Percentiles rank a stretch among this genome's conserved stretches.
These are phyloP conservation scores for Cercospora zeina DNA, from an alignment of 2,329 filamentous ascomycete genomes.

Conservation along the genomic window DNA sequence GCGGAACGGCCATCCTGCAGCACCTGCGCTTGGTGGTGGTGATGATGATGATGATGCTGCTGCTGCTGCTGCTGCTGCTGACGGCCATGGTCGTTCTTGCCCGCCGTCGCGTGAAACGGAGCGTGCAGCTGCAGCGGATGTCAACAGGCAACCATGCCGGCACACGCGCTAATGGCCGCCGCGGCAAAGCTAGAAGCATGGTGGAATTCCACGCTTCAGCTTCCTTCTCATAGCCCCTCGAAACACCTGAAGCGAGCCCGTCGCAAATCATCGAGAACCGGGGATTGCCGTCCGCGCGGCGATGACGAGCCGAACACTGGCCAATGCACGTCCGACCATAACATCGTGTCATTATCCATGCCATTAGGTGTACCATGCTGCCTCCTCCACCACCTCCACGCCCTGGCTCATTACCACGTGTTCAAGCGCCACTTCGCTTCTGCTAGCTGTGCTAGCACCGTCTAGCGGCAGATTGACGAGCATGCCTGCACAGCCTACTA, in stretches of 20 bases:
- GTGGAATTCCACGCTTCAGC: neutral
- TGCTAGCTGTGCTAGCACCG: constrained; percentile 3
- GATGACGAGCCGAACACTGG: no score
- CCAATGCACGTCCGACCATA: no score
- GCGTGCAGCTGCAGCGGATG: no score
- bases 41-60: constrained; percentile 2
- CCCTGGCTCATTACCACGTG: constrained; percentile 2
- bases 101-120: neutral
- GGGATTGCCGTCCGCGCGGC: no score
- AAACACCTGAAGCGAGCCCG: no score
- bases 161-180: no score
- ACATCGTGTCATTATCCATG: no score
- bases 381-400: neutral
- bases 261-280: no score
- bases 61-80: neutral
- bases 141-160: no score
- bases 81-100: neutral
- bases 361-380: no score
- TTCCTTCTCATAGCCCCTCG: no score
- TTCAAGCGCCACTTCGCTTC: constrained; percentile 1
- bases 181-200: neutral
- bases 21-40: no score
- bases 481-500: neutral
- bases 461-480: constrained; percentile 4
- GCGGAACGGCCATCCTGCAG: neutral